These are phyloP conservation scores for Diplodia seriata DNA, from an alignment of 2,329 filamentous ascomycete genomes.

Conservation along the genomic window DNA sequence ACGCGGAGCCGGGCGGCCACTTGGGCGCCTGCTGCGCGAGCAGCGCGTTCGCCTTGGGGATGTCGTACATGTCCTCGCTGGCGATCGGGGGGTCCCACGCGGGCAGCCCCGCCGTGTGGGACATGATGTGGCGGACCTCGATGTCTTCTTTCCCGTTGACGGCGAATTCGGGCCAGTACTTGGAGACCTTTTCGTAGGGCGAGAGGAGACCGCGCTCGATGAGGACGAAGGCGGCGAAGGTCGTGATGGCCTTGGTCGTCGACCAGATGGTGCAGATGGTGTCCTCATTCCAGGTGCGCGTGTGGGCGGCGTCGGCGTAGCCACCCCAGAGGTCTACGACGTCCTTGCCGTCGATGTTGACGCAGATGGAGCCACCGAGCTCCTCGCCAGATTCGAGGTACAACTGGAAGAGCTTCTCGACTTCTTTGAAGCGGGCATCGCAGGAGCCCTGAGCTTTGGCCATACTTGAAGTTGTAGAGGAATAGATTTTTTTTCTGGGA, in stretches of 20 bases:
- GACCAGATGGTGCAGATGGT: conserved; percentile 37
- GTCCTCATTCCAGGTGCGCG: conserved; percentile 48
- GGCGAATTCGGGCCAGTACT: conserved; percentile 47
- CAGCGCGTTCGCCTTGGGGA: neutral
- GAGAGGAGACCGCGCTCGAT: conserved; percentile 41
- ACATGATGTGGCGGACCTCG: conserved; percentile 36
- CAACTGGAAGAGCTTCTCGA: conserved; percentile 47
- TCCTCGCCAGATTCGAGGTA: conserved; percentile 50
- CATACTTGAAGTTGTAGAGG: neutral
- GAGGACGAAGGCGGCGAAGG: conserved; percentile 40
- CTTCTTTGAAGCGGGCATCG: conserved; percentile 46
- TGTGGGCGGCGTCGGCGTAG: conserved; percentile 42
- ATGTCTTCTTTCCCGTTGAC: conserved; percentile 43
- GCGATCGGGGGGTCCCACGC: conserved; percentile 8
- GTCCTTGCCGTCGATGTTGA: conserved; percentile 51
- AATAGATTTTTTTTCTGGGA: too few relatives aligned
- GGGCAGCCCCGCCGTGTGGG: conserved; percentile 20
- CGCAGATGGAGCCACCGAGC: conserved; percentile 53
- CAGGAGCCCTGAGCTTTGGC: conserved; percentile 46
- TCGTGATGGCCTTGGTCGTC: conserved; percentile 40
- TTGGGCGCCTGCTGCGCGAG: conserved; percentile 10
- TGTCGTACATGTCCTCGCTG: conserved; percentile 11
- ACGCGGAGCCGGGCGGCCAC: conserved; percentile 13
- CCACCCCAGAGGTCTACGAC: conserved; percentile 59
- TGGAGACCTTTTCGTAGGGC: conserved; percentile 39